phyloP scores from a whole-genome alignment of 148 eudicot genomes.

The Persicaria tinctoria region DNA sequence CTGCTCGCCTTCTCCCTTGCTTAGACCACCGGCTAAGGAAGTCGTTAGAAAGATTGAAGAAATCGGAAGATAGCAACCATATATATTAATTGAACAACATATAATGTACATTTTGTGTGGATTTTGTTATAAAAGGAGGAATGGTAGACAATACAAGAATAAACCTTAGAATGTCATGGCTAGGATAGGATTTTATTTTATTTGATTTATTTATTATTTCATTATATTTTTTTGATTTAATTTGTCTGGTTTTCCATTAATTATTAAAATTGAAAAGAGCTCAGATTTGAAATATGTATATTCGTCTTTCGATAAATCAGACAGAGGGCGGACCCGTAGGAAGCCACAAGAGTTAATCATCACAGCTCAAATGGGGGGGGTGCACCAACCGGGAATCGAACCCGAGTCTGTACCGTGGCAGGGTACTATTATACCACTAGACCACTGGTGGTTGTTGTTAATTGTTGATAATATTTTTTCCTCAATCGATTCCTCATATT shows the following conservation, averaged over 20 bases:
- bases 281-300: too few species aligned
- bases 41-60: slow-evolving; percentile 69
- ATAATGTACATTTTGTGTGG: background rate
- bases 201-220: background rate
- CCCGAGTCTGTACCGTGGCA: slow-evolving; percentile 65
- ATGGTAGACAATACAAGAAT: background rate
- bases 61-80: slow-evolving; percentile 26
- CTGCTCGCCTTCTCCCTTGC: slow-evolving; percentile 77
- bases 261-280: too few species aligned
- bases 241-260: too few species aligned
- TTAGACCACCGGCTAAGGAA: slow-evolving; percentile 64
- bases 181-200: background rate
- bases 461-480: too few species aligned
- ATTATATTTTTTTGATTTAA: too few species aligned
- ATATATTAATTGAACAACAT: too few species aligned
- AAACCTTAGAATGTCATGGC: background rate
- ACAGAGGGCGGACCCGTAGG: too few species aligned
- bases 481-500: too few species aligned
- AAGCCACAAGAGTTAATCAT: too few species aligned
- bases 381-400: slow-evolving; percentile 24
- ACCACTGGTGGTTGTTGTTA: slow-evolving; percentile 17
- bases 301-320: too few species aligned
- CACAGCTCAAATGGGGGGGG: too few species aligned
- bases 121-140: background rate
- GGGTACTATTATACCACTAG: slow-evolving; percentile 67